Evolutionary conservation across 495 filamentous ascomycete species (phyloP), one percentile per base, ranked within the genome.

Genomic region (Aspergillus kassunensis): DNA sequence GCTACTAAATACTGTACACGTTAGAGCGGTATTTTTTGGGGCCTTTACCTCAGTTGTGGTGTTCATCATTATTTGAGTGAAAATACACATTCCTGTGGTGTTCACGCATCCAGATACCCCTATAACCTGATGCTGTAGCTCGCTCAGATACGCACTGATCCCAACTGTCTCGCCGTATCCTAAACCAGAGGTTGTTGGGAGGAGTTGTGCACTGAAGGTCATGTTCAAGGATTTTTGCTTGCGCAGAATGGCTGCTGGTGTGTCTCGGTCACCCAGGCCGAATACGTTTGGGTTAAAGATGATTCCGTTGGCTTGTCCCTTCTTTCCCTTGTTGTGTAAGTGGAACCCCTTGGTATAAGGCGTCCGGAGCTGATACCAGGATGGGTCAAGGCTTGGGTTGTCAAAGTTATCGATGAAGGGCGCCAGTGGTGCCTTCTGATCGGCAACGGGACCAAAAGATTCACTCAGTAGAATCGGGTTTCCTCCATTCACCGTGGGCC

Each of bases 141-240:
- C 43, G 18, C 43, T 45, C 4, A 25, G 13, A 18, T 45, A 45
- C 11, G 27, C 43, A 30, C 23, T 29, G 27, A 45, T 19, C 4
- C 43, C 43, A 8, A 45, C 25, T 1, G 43, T 18, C 15, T 45
- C 25, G 6, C n/a, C 15, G 6, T 23, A 21, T 5, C 27, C 43
- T 13, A 1, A 29, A 5, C n/a, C n/a, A n/a, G n/a, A n/a, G n/a
- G n/a, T n/a, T n/a, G n/a, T n/a, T 10, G 43, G 43, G 11, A 45
- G 27, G 10, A 45, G 10, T 3, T 24, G 31, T 2, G 43, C 43
- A 2, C 25, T 31, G 15, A 45, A 45, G 3, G 43, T 45, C 24
- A 31, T 45, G 19, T 45, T 45, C 7, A 45, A 27, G 7, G 43
- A 45, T 31, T n/a, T 45, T 27, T 45, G 43, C 12, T 45, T 45